Evolutionary conservation across 805 yeast species (phyloP).

Genomic region (Brettanomyces bruxellensis): DNA sequence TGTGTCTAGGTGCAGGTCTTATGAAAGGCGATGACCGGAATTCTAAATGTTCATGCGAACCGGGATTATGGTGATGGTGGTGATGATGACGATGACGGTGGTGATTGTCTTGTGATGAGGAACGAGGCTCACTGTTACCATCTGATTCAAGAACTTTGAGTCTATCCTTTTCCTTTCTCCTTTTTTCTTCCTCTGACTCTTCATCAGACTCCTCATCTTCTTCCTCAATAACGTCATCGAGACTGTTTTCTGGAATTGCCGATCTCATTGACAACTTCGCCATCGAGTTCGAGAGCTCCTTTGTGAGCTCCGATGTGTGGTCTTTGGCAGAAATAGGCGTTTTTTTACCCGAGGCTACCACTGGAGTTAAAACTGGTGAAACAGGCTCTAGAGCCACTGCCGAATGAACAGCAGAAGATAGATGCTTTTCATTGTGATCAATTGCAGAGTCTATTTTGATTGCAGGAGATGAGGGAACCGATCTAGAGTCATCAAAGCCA

Average conservation of each 20-base stretch:
- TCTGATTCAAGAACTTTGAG: background rate
- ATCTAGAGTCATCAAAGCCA: no score
- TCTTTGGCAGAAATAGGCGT: background rate
- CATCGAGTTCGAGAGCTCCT: background rate
- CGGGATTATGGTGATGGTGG: slow-evolving; percentile 2
- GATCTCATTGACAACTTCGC: slow-evolving; percentile 23
- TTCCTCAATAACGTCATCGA: slow-evolving; percentile 23
- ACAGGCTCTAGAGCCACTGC: background rate
- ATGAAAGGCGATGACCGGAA: background rate
- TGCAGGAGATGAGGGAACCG: no score
- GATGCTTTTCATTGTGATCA: no score
- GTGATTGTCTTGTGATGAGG: background rate
- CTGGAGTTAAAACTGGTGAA: slow-evolving; percentile 13
- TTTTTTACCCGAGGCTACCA: background rate
- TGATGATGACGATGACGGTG: slow-evolving; percentile 3
- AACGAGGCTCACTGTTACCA: background rate
- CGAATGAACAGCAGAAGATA: no score
- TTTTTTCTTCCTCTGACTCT: background rate
- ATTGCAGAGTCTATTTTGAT: no score
- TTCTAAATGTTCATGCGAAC: background rate
- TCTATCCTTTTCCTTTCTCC: background rate
- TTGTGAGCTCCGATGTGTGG: background rate
- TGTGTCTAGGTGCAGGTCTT: background rate
- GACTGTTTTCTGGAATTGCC: slow-evolving; percentile 24
- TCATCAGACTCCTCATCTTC: slow-evolving; percentile 3